phyloP scores from a whole-genome alignment of 1,284 basidiomycete genomes.

The Peniophora sp. region DNA sequence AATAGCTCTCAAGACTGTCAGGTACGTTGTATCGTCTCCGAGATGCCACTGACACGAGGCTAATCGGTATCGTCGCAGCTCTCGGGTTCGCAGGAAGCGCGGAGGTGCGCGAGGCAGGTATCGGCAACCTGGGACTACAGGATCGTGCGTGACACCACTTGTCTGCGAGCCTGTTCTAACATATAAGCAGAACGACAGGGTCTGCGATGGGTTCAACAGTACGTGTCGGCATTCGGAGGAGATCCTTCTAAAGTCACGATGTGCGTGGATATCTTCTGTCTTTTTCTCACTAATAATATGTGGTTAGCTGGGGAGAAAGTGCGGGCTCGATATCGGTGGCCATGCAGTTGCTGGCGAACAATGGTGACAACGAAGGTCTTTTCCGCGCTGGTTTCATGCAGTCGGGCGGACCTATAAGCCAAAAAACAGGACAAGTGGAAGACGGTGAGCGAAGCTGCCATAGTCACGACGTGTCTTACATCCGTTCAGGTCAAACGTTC shows the following conservation, averaged over 20 bases:
- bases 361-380: conserved; percentile 22
- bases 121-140: conserved; percentile 44
- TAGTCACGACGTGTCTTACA: conserved; percentile 20
- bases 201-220: conserved; percentile 58
- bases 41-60: neutral
- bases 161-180: neutral
- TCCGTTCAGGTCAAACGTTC: conserved; percentile 14
- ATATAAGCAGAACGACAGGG: conserved; percentile 38
- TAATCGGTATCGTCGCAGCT: conserved; percentile 15
- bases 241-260: conserved; percentile 51
- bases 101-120: conserved; percentile 40
- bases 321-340: conserved; percentile 30
- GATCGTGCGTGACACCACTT: conserved; percentile 31
- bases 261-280: conserved; percentile 23
- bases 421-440: conserved; percentile 7
- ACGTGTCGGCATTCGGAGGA: conserved; percentile 58
- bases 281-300: neutral
- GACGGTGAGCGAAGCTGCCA: neutral
- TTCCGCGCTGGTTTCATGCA: conserved; percentile 28
- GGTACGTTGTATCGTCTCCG: neutral
- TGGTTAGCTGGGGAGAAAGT: conserved; percentile 32
- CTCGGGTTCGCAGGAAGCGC: conserved; percentile 42
- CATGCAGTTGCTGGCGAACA: conserved; percentile 24
- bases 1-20: neutral
- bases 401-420: conserved; percentile 19